phyloP scores from a whole-genome alignment of 2,329 filamentous ascomycete genomes.

The Fusarium globosum region DNA sequence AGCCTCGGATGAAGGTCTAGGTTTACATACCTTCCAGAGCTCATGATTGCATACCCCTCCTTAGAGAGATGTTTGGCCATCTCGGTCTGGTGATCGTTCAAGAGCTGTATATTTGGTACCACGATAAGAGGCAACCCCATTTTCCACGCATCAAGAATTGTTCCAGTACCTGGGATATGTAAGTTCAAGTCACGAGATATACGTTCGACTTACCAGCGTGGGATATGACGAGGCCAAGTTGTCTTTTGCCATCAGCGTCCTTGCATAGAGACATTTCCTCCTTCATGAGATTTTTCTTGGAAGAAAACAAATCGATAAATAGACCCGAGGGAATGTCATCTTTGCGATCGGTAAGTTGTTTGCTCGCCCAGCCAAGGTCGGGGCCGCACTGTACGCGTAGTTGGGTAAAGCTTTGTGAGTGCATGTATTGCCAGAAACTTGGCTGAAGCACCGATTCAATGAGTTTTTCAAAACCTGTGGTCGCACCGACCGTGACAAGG shows the following conservation, averaged over 20 bases:
- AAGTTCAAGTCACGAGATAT: constrained; percentile 1
- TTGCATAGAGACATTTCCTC: constrained; percentile 67
- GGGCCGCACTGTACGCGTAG: constrained; percentile 85
- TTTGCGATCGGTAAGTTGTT: constrained; percentile 30
- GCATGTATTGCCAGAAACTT: constrained; percentile 71
- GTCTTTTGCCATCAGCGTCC: constrained; percentile 56
- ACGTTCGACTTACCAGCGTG: constrained; percentile 76
- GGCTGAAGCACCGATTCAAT: constrained; percentile 72
- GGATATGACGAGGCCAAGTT: constrained; percentile 81
- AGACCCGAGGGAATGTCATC: constrained; percentile 44
- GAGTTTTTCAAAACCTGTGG: constrained; percentile 81
- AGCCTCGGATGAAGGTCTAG: neutral
- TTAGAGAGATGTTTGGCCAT: constrained; percentile 80
- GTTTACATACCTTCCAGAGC: constrained; percentile 68
- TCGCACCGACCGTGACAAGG: constrained; percentile 93
- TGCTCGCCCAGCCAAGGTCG: constrained; percentile 59
- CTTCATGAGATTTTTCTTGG: constrained; percentile 49
- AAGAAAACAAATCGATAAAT: constrained; percentile 48
- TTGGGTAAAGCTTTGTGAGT: constrained; percentile 71
- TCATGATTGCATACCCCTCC: constrained; percentile 81
- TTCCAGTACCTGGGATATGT: constrained; percentile 77
- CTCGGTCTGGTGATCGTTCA: constrained; percentile 93
- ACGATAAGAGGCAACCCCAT: constrained; percentile 83
- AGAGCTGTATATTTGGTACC: constrained; percentile 83
- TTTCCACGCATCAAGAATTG: constrained; percentile 84